These are phyloP conservation scores for Spathaspora boniae DNA, from an alignment of 805 yeast genomes.

Conservation along the genomic window DNA sequence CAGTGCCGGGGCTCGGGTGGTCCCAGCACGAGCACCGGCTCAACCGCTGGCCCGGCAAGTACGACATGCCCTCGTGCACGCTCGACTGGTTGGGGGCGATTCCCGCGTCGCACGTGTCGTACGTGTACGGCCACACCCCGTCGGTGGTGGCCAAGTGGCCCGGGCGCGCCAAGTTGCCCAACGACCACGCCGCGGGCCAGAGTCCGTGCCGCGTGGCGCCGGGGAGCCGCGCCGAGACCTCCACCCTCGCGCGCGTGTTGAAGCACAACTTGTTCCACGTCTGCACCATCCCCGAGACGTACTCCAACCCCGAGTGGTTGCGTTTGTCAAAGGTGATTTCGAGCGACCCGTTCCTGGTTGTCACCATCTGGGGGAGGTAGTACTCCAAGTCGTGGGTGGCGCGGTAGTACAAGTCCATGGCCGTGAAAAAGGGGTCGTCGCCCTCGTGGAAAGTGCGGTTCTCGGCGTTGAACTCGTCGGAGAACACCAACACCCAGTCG, in stretches of 20 bases:
- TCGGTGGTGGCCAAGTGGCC: constrained; percentile 34
- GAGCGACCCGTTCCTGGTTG: constrained; percentile 33
- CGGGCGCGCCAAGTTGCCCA: constrained; percentile 37
- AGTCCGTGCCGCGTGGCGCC: constrained; percentile 29
- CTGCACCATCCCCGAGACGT: constrained; percentile 36
- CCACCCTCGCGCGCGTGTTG: constrained; percentile 27
- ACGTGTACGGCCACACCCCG: constrained; percentile 40
- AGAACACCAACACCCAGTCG: constrained; percentile 35
- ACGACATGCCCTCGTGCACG: constrained; percentile 35
- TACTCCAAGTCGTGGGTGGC: constrained; percentile 43
- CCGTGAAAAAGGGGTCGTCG: constrained; percentile 43
- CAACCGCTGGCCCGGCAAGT: constrained; percentile 34
- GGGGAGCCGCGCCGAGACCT: constrained; percentile 28
- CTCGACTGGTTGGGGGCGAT: constrained; percentile 38
- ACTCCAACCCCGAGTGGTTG: constrained; percentile 24
- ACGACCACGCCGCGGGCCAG: constrained; percentile 40
- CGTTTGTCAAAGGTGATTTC: constrained; percentile 30
- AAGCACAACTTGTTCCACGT: constrained; percentile 35
- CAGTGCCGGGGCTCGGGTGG: constrained; percentile 35
- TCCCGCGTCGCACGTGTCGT: constrained; percentile 35
- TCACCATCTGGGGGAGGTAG: constrained; percentile 35
- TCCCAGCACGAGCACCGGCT: constrained; percentile 32
- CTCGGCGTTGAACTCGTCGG: constrained; percentile 42
- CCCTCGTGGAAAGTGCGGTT: constrained; percentile 43
- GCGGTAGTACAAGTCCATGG: constrained; percentile 38